Percentiles rank a stretch among this genome's conserved stretches.
These are phyloP conservation scores for Rhodamnia rubescens DNA, from an alignment of 345 rosid genomes.

Conservation along the genomic window DNA sequence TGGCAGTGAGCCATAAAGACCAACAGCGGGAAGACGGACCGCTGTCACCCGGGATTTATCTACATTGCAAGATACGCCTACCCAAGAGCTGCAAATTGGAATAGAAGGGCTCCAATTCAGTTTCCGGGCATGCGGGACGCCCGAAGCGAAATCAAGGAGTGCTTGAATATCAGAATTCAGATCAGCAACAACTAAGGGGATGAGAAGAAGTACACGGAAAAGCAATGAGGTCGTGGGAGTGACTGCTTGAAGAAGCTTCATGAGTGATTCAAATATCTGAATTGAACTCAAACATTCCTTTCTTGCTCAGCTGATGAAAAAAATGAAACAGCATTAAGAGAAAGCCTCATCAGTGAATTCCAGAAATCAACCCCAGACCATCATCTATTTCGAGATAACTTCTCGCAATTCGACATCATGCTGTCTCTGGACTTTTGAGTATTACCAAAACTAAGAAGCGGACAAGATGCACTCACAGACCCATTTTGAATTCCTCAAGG, in stretches of 20 bases:
- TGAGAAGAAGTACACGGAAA: slow-evolving; percentile 2
- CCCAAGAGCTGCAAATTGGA: slow-evolving; percentile 52
- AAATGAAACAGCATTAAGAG: not conserved
- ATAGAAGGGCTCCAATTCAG: slow-evolving; percentile 61
- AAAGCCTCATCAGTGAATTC: not conserved
- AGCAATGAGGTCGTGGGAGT: not conserved
- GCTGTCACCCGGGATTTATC: slow-evolving; percentile 27
- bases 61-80: slow-evolving; percentile 45
- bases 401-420: not conserved
- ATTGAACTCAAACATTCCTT: not conserved
- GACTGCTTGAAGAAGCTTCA: slow-evolving; percentile 13
- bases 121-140: slow-evolving; percentile 57
- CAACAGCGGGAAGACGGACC: slow-evolving; percentile 60
- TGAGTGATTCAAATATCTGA: not conserved
- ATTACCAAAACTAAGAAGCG: not conserved
- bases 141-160: slow-evolving; percentile 57
- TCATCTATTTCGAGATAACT: not conserved
- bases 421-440: not conserved
- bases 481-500: not conserved
- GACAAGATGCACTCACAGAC: not conserved
- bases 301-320: not conserved
- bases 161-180: slow-evolving; percentile 60
- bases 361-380: not conserved
- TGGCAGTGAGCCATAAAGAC: slow-evolving; percentile 54
- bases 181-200: slow-evolving; percentile 31